Evolutionary conservation across 768 basidiomycete species (phyloP).

Genomic region (Termitomyces sp.): DNA sequence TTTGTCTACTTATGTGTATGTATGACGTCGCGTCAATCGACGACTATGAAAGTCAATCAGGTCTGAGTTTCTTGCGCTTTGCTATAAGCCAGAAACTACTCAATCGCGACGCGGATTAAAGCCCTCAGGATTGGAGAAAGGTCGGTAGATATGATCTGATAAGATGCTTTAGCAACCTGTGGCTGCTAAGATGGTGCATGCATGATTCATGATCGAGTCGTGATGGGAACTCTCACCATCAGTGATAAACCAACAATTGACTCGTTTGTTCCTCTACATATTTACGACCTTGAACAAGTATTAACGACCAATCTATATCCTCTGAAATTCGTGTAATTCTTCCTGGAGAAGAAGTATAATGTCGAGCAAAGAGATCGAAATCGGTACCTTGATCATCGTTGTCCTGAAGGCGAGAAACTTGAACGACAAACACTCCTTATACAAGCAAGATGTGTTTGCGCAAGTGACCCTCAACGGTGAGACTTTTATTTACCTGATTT

Average conservation of each 20-base stretch:
- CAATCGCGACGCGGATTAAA: too few species aligned
- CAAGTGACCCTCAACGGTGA: slow-evolving; percentile 51
- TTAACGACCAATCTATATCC: neutral
- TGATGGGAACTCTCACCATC: neutral
- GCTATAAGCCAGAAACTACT: neutral
- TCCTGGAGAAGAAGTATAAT: slow-evolving; percentile 12
- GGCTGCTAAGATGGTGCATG: too few species aligned
- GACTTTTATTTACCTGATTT: neutral
- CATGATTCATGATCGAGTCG: too few species aligned
- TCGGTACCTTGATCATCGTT: slow-evolving; percentile 82
- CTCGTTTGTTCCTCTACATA: neutral
- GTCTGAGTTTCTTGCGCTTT: neutral
- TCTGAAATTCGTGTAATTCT: neutral
- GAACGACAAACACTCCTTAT: slow-evolving; percentile 75
- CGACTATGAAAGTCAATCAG: too few species aligned
- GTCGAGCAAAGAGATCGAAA: slow-evolving; percentile 35
- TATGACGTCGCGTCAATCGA: neutral
- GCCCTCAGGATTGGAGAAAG: too few species aligned
- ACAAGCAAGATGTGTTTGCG: slow-evolving; percentile 89
- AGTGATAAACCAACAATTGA: neutral
- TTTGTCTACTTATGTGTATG: neutral
- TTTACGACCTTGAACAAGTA: neutral
- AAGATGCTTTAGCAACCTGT: too few species aligned
- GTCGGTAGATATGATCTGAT: too few species aligned
- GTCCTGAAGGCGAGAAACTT: slow-evolving; percentile 83